These are phyloP conservation scores for Wolfiporia cocos DNA, from an alignment of 1,284 basidiomycete genomes.

Conservation along the genomic window DNA sequence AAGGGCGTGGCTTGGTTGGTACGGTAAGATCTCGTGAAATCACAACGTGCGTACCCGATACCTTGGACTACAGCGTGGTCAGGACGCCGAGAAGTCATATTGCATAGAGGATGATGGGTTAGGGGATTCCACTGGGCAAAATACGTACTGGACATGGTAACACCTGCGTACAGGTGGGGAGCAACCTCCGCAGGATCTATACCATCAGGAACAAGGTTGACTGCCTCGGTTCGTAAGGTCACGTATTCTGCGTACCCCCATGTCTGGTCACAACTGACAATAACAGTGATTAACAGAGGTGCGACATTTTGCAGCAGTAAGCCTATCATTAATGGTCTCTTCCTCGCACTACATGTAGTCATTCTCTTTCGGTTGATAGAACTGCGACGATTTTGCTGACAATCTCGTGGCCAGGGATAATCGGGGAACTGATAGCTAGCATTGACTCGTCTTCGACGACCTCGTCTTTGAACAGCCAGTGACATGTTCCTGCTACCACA, in stretches of 20 bases:
- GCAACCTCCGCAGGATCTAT: slow-evolving; percentile 73
- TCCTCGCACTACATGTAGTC: not conserved
- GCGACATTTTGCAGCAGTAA: too few species aligned
- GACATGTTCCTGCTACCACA: too few species aligned
- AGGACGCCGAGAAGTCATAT: slow-evolving; percentile 17
- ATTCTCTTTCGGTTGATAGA: slow-evolving; percentile 11
- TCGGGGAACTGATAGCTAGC: slow-evolving; percentile 5
- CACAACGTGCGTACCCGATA: too few species aligned
- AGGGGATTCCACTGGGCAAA: not conserved
- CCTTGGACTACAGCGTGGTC: slow-evolving; percentile 21
- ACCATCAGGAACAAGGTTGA: slow-evolving; percentile 69
- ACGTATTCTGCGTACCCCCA: slow-evolving; percentile 15
- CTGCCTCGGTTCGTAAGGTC: slow-evolving; percentile 23
- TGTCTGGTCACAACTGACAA: slow-evolving; percentile 9
- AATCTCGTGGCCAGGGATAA: slow-evolving; percentile 23
- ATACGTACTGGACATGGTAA: slow-evolving; percentile 17
- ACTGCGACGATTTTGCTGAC: slow-evolving; percentile 22
- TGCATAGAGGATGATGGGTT: not conserved
- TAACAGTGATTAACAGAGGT: too few species aligned
- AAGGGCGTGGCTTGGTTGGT: too few species aligned
- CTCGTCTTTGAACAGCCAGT: not conserved
- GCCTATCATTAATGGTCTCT: not conserved
- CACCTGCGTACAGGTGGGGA: slow-evolving; percentile 74
- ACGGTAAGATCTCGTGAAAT: not conserved
- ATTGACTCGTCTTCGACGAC: not conserved